Evolutionary conservation across 371 early-diverging fungal species (phyloP), one percentile per base, ranked within the genome.

Genomic region (Saksenaea oblongispora): DNA sequence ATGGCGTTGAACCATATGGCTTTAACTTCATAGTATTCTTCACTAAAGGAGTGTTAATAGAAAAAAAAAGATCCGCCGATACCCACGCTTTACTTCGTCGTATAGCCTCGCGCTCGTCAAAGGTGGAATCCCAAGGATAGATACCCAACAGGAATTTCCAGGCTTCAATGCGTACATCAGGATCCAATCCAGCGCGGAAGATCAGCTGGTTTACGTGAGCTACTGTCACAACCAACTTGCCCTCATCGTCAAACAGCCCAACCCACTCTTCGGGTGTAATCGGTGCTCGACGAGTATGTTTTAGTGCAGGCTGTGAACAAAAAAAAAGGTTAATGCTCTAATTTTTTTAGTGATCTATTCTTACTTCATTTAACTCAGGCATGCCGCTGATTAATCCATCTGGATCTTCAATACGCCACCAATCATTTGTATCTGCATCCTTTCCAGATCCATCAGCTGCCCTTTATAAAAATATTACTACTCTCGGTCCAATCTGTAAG

Each of bases 111-210:
- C 95, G 88, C 66, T 94, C 92, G 14, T 76, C 79, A 62, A 89
- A 91, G 3, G 89, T 91, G 10, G 91, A 91, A 17, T 87, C 75
- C 95, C 95, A 96, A 3, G 94, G 88, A 64, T 93, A 94, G 3
- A 96, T 82, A 0, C 86, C 89, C 35, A 96, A 70, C 34, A 97
- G 72, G 62, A 90, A 97, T 71, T 92, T 93, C 96, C 95, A 97
- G 4, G 93, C 94, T 57, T 92, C 89, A 18, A 90, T 85, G 4
- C 96, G 87, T 54, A 95, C 84, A 62, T 94, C 94, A 24, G 84
- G 84, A 18, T 94, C 91, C 0, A 95, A 69, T 0, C 97, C 93
- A n/a, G 87, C 89, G n/a, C 73, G 69, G 64, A 93, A 95, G 1
- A 95, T 83, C 4, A 84, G 76, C 15, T 81, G 74, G n/a, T 82